Evolutionary conservation across 2,329 filamentous ascomycete genomes (phyloP).

Genomic region (Xenoacremonium recifei): DNA sequence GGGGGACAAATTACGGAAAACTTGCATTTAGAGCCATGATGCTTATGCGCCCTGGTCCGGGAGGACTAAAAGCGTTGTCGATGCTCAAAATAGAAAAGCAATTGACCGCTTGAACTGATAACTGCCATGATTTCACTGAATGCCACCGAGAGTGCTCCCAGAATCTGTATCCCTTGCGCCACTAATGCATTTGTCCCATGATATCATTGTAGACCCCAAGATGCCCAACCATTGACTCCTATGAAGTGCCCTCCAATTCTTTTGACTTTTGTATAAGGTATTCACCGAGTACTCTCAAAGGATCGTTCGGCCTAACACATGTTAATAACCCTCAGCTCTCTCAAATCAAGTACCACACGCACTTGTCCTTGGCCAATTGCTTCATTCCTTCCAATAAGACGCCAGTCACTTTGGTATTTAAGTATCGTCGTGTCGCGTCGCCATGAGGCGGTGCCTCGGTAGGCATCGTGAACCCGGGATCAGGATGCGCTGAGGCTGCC

Average conservation of each 20-base stretch:
- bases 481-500: slow-evolving; percentile 57
- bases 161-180: slow-evolving; percentile 28
- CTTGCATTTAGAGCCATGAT: slow-evolving; percentile 45
- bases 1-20: slow-evolving; percentile 39
- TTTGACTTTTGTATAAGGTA: slow-evolving; percentile 67
- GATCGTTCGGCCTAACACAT: slow-evolving; percentile 58
- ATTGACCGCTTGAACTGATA: slow-evolving; percentile 30
- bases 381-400: slow-evolving; percentile 75
- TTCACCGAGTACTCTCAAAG: slow-evolving; percentile 67
- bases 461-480: slow-evolving; percentile 53
- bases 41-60: slow-evolving; percentile 36
- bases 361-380: slow-evolving; percentile 68
- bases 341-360: slow-evolving; percentile 32
- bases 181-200: slow-evolving; percentile 15
- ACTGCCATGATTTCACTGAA: slow-evolving; percentile 24
- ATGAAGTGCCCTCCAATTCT: slow-evolving; percentile 53
- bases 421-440: slow-evolving; percentile 66
- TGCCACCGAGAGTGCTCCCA: no score
- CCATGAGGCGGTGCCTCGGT: slow-evolving; percentile 62
- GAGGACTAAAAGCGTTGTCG: slow-evolving; percentile 29
- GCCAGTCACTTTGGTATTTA: slow-evolving; percentile 69
- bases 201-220: no score
- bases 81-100: slow-evolving; percentile 35
- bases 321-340: slow-evolving; percentile 12
- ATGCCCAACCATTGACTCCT: slow-evolving; percentile 2